phyloP scores from a whole-genome alignment of 306 rosid species.

The Corylus heterophylla region DNA sequence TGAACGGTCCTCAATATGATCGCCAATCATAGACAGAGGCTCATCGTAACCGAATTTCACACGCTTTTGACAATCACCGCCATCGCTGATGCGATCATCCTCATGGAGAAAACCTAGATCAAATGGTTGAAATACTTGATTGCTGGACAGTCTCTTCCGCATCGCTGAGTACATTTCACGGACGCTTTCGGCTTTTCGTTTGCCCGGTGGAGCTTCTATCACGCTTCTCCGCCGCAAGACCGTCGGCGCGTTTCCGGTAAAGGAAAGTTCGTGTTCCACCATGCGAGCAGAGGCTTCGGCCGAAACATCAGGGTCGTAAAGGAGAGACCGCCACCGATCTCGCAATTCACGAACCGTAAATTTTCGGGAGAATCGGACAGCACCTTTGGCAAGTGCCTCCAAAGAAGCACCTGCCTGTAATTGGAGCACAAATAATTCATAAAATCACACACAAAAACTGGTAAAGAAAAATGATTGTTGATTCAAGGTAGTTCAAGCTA shows the following conservation, averaged over 20 bases:
- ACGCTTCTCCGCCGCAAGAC: conserved; percentile 20
- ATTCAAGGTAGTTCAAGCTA: neutral
- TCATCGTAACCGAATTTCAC: conserved; percentile 15
- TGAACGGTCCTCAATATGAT: conserved; percentile 15
- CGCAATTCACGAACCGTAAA: conserved; percentile 54
- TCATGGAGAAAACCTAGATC: conserved; percentile 25
- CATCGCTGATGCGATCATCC: conserved; percentile 7
- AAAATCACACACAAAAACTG: neutral
- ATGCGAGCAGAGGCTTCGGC: conserved; percentile 51
- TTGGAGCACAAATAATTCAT: neutral
- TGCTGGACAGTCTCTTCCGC: conserved; percentile 44
- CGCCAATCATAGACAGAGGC: conserved; percentile 27
- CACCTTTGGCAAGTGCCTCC: conserved; percentile 90
- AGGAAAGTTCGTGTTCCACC: conserved; percentile 51
- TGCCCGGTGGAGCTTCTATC: conserved; percentile 15
- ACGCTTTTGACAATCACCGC: conserved; percentile 17
- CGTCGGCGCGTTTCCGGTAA: conserved; percentile 10
- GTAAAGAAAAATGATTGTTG: neutral
- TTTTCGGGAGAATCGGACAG: conserved; percentile 69
- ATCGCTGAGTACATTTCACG: conserved; percentile 46
- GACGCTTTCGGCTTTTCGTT: conserved; percentile 44
- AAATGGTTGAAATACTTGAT: conserved; percentile 24
- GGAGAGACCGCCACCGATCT: conserved; percentile 72
- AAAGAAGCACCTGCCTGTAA: conserved; percentile 72
- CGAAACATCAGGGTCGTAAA: conserved; percentile 56